Base-by-base conservation (phyloP, 164 flowering plant genomes). In the Warburgia ugandensis region DNA sequence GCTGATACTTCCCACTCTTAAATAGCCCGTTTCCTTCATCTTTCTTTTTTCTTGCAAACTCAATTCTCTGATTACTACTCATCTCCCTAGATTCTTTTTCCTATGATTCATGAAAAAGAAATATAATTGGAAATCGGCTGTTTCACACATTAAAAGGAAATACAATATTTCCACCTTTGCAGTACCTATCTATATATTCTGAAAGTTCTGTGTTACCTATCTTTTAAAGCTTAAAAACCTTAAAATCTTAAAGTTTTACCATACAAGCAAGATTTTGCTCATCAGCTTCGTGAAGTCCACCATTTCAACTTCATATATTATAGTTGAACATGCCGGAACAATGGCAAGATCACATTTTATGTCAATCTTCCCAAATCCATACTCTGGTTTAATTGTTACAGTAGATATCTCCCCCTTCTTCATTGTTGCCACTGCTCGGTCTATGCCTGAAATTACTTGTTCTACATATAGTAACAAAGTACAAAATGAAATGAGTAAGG, bases 1-100 rank as follows among this genome's bases (percentile, higher is more conserved):
- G 62, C 56, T 58, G 63, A 69, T 75, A 73, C 62, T 82, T 81
- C 45, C 77, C 81, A 56, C 37, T 58, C 73, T 74, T 82, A 45
- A 74, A 85, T 22, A 82, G 60, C 29, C 50, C n/a, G 69, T 85
- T 80, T 36, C 94, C 89, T 71, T 80, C 84, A 53, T 81, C 83
- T 71, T 85, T 85, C 76, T 67, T 85, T 71, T 52, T 69, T 37
- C 42, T 65, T 27, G 89, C 86, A 51, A 71, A 71, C 68, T 71
- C 78, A 55, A 82, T 67, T 56, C 69, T 78, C 67, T 80, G 83
- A 13, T 53, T 60, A 48, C 48, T 68, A 60, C 44, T 77, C 80
- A 85, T 60, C 56, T 85, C 83, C 84, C 82, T 72, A 33, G 81
- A 73, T 48, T 62, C 70, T 65, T 74, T 80, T 45, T 76, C 84